phyloP scores from a whole-genome alignment of 2,329 filamentous ascomycete species.

The Exophiala oligosperma region DNA sequence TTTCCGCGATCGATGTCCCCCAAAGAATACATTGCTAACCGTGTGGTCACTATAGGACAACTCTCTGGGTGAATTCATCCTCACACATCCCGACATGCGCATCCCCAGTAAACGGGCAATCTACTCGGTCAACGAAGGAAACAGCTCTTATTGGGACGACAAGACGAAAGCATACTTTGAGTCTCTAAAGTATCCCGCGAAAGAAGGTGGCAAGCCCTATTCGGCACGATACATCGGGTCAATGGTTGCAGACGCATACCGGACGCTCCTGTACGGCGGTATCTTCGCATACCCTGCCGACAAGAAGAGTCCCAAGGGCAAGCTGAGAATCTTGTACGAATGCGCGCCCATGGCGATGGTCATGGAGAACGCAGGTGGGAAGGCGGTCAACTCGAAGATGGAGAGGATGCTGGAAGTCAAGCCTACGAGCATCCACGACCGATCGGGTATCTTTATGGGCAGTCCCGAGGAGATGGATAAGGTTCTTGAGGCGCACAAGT shows the following conservation, averaged over 20 bases:
- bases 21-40: neutral
- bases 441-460: slow-evolving; percentile 93
- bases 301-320: slow-evolving; percentile 98
- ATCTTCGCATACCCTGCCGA: slow-evolving; percentile 98
- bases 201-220: slow-evolving; percentile 76
- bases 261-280: slow-evolving; percentile 90
- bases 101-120: slow-evolving; percentile 79
- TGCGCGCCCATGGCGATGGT: slow-evolving; percentile 99
- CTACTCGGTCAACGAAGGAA: slow-evolving; percentile 98
- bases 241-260: slow-evolving; percentile 98
- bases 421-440: slow-evolving; percentile 91
- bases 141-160: slow-evolving; percentile 94
- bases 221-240: slow-evolving; percentile 84
- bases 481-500: slow-evolving; percentile 79
- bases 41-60: slow-evolving; percentile 58
- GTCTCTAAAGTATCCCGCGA: slow-evolving; percentile 76
- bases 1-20: neutral
- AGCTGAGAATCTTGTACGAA: slow-evolving; percentile 95
- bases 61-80: slow-evolving; percentile 95
- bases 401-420: slow-evolving; percentile 83
- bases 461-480: slow-evolving; percentile 95
- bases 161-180: slow-evolving; percentile 85
- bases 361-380: slow-evolving; percentile 95
- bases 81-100: slow-evolving; percentile 92
- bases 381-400: slow-evolving; percentile 91